Base-by-base conservation (phyloP, 768 basidiomycete genomes). In the Mycena venus region DNA sequence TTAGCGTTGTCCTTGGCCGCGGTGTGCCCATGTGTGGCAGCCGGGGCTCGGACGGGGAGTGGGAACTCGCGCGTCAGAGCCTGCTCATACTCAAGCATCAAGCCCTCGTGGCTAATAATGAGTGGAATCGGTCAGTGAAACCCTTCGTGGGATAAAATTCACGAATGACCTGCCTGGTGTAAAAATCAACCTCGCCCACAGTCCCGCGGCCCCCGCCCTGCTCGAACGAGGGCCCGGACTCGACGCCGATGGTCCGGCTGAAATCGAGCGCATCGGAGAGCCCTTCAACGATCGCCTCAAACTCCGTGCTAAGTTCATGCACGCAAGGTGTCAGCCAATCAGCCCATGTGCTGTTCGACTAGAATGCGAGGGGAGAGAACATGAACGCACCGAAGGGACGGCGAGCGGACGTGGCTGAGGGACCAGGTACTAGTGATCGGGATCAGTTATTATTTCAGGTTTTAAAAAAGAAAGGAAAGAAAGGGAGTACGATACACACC, bases 231-330 rank as follows among this genome's bases (percentile, higher is more conserved):
- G 86, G 84, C 15, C 86, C 86, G 4, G 90, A 87, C 32, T 91
- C 92, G 2, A 92, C 90, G 4, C 97, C 98, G 67, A 99, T 95
- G 0, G 96, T 97, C 17, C 89, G 90, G 80, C 94, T 95, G 81
- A 99, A 99, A 81, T 98, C 97, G 44, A 99, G 89, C 7, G 97
- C 96, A 79, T 99, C 96, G 10, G 94, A 91, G 56, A 99, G 89
- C 10, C 93, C 92, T 61, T 94, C 90, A 6, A 96, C 91, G 68
- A 99, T 96, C 14, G 86, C 88, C 79, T 97, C 94, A 83, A 98
- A 99, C 83, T 97, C 95, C 60, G 84, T 86, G 53, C 95, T 96
- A 74, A 1, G 32, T 11, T 27, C 10, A 31, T 51, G 12, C 59
- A 73, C 49, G 62, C 62, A 49, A 61, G 10, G 44, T 19, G 62